These are phyloP conservation scores for Tricholoma sp. DNA, from an alignment of 768 basidiomycete genomes.

Conservation along the genomic window DNA sequence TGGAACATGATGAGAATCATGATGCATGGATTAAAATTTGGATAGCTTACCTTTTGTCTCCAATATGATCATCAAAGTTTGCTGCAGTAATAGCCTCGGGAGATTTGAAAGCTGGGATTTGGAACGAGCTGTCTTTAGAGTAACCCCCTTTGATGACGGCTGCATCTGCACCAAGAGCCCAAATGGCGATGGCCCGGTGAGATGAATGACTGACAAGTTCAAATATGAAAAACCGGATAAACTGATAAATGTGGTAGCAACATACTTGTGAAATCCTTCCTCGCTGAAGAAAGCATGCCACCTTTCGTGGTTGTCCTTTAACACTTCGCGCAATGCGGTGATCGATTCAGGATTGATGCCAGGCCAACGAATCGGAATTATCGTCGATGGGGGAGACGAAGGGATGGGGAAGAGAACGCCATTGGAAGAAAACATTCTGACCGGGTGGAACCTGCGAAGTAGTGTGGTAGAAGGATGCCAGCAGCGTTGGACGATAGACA, in stretches of 20 bases:
- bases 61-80: slow-evolving; percentile 53
- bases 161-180: slow-evolving; percentile 24
- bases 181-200: slow-evolving; percentile 25
- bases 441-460: too few species aligned
- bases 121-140: slow-evolving; percentile 27
- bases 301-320: slow-evolving; percentile 46
- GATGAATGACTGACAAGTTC: slow-evolving; percentile 15
- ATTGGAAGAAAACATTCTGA: slow-evolving; percentile 3
- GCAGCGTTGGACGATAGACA: too few species aligned
- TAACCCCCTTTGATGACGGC: slow-evolving; percentile 35
- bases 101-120: slow-evolving; percentile 34
- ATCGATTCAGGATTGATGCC: slow-evolving; percentile 34
- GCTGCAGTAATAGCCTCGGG: slow-evolving; percentile 38
- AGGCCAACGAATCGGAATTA: slow-evolving; percentile 27
- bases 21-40: background rate
- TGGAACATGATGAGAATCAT: slow-evolving; percentile 14
- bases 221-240: background rate
- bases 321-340: slow-evolving; percentile 23
- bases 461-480: too few species aligned
- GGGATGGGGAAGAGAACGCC: slow-evolving; percentile 29
- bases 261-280: slow-evolving; percentile 49
- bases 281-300: slow-evolving; percentile 51
- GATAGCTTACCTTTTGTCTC: slow-evolving; percentile 44
- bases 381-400: slow-evolving; percentile 21
- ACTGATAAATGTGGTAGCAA: background rate